Conservation (phyloP, 2,329 filamentous ascomycete species). For the Colletotrichum agaves region DNA sequence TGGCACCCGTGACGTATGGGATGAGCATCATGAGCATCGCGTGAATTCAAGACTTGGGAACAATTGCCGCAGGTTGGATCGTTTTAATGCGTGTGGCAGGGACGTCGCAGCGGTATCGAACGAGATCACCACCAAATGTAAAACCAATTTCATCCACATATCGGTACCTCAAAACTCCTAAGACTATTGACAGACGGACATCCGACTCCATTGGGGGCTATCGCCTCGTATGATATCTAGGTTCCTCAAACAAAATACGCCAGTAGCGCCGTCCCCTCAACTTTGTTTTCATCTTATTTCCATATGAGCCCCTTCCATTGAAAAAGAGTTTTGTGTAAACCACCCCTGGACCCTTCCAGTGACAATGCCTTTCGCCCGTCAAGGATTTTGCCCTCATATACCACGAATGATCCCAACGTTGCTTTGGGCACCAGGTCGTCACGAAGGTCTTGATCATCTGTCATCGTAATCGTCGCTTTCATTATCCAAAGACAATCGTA, state of each 20-base stretch:
- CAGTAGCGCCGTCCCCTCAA: constrained; percentile 13
- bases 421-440: background rate
- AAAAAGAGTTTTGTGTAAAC: constrained; percentile 26
- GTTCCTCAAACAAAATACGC: background rate
- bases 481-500: constrained; percentile 68
- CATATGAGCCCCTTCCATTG: background rate
- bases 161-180: constrained; percentile 1
- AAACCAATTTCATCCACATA: background rate
- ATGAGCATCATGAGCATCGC: background rate
- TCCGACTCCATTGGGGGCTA: background rate
- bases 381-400: background rate
- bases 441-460: background rate
- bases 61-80: background rate
- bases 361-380: constrained; percentile 15
- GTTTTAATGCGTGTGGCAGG: background rate
- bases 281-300: background rate
- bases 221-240: background rate
- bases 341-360: constrained; percentile 3
- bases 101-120: too few relatives aligned
- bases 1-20: constrained; percentile 9
- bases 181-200: background rate
- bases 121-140: background rate
- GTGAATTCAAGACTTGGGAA: background rate
- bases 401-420: background rate
- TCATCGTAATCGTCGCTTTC: background rate